These are phyloP conservation scores for Pelargonium cotyledonis DNA, from an alignment of 441 rosid species.

Conservation along the genomic window DNA sequence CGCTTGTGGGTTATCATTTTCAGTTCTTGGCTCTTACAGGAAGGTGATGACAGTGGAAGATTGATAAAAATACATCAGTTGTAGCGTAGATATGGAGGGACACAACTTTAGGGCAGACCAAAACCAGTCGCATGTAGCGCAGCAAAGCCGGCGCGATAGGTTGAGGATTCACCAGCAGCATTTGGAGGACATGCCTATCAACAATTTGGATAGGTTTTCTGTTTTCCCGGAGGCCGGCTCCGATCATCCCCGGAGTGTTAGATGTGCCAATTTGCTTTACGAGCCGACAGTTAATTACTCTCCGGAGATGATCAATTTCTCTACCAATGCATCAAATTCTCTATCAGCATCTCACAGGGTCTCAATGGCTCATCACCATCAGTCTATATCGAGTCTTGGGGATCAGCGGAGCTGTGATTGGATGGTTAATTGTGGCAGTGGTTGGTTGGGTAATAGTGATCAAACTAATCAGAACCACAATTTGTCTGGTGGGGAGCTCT, in stretches of 20 bases:
- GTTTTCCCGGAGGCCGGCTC: background rate
- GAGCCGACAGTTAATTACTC: background rate
- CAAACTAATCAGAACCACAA: background rate
- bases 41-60: too few relatives aligned
- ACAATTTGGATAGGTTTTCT: background rate
- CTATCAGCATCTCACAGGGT: too few relatives aligned
- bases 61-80: too few relatives aligned
- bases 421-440: background rate
- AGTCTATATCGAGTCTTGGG: too few relatives aligned
- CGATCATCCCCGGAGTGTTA: background rate
- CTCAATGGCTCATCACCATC: background rate
- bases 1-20: too few relatives aligned
- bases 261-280: background rate
- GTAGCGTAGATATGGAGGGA: background rate
- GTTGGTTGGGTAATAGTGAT: background rate
- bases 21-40: too few relatives aligned
- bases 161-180: background rate
- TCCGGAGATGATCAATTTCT: background rate
- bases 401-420: background rate
- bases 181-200: background rate
- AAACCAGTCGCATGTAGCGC: background rate
- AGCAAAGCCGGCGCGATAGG: background rate
- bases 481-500: background rate
- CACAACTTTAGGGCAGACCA: background rate
- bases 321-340: too few relatives aligned